Percentiles rank a stretch among this genome's conserved stretches.
These are phyloP conservation scores for Kwoniella heveanensis DNA, from an alignment of 768 basidiomycete genomes.

Conservation along the genomic window DNA sequence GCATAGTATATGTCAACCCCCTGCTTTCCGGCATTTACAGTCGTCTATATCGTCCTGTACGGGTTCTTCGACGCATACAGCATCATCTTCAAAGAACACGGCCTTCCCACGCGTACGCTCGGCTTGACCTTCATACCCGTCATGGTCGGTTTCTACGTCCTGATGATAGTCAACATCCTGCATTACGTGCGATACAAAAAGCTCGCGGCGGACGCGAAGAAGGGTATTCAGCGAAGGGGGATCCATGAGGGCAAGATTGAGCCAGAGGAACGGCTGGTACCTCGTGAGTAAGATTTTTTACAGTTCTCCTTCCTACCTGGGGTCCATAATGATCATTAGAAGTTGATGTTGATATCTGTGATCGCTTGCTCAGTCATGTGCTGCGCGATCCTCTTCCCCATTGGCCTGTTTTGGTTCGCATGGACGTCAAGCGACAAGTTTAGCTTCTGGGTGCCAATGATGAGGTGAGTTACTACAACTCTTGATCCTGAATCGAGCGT, in stretches of 20 bases:
- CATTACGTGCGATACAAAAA: slow-evolving; percentile 29
- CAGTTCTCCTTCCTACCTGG: too few relatives aligned
- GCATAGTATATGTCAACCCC: neutral
- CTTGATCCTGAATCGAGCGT: neutral
- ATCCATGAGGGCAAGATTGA: slow-evolving; percentile 35
- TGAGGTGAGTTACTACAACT: slow-evolving; percentile 19
- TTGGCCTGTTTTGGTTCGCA: slow-evolving; percentile 40
- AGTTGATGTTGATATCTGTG: neutral
- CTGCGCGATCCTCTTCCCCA: slow-evolving; percentile 23
- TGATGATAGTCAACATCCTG: slow-evolving; percentile 15
- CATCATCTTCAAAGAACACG: slow-evolving; percentile 29
- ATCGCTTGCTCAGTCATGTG: slow-evolving; percentile 24
- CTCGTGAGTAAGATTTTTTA: slow-evolving; percentile 36
- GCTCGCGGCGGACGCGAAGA: slow-evolving; percentile 28
- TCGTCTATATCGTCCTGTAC: slow-evolving; percentile 35
- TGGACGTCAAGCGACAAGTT: slow-evolving; percentile 30
- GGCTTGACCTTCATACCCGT: slow-evolving; percentile 40
- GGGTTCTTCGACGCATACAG: slow-evolving; percentile 35
- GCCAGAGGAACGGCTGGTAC: slow-evolving; percentile 37
- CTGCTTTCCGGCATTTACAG: slow-evolving; percentile 4
- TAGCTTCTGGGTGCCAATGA: slow-evolving; percentile 31
- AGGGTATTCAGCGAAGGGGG: slow-evolving; percentile 26
- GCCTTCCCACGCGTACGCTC: slow-evolving; percentile 11
- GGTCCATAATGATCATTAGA: too few relatives aligned
- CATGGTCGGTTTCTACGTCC: slow-evolving; percentile 32